Evolutionary conservation across 106 monocot genomes (phyloP).

Genomic region (Allium sativum): DNA sequence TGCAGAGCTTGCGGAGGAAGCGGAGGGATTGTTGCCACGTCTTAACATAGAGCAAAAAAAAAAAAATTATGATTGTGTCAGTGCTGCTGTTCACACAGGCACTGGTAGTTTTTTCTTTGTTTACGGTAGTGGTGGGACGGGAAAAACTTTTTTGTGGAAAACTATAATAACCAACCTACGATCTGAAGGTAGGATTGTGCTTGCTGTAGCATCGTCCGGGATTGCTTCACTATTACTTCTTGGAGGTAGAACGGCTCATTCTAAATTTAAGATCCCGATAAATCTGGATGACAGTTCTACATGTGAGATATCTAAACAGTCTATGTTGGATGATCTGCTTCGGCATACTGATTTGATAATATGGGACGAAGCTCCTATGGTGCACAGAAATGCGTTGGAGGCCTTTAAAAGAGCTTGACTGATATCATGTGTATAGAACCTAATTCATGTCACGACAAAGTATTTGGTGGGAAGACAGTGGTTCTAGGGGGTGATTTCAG

Average conservation of each 20-base stretch:
- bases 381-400: not conserved
- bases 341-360: not conserved
- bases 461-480: too few species aligned
- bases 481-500: too few species aligned
- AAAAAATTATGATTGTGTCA: too few species aligned
- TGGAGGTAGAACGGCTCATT: constrained; percentile 14
- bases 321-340: not conserved
- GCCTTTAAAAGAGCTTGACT: not conserved
- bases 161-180: not conserved
- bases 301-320: not conserved
- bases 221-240: constrained; percentile 10
- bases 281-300: not conserved
- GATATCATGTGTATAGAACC: too few species aligned
- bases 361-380: constrained; percentile 3
- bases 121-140: constrained; percentile 2
- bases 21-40: too few species aligned
- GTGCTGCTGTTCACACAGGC: not conserved
- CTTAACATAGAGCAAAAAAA: too few species aligned
- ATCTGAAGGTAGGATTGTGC: not conserved
- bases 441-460: too few species aligned
- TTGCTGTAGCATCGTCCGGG: constrained; percentile 5
- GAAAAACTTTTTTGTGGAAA: constrained; percentile 12
- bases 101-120: constrained; percentile 8
- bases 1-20: too few species aligned
- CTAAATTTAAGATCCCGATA: constrained; percentile 12